A percentile compares a stretch with the other conserved stretches of the same genome.
Evolutionary conservation across 495 filamentous ascomycete genomes (phyloP).

Genomic region (Acidomyces sp.): DNA sequence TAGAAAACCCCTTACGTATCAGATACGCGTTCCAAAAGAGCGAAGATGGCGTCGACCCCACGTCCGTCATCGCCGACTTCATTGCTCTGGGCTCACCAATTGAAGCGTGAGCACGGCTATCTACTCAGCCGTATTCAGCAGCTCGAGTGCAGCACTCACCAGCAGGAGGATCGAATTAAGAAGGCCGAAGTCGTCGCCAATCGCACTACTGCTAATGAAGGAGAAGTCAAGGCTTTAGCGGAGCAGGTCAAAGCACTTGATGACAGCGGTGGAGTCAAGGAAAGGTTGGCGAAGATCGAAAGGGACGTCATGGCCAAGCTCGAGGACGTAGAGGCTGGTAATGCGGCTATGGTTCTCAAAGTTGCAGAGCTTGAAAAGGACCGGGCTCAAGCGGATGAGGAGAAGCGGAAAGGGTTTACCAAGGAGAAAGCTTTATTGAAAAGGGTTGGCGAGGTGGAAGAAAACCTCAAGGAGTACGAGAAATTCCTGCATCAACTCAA

Average conservation of each 20-base stretch:
- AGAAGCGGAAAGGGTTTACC: slow-evolving; percentile 11
- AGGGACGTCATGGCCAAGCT: slow-evolving; percentile 5
- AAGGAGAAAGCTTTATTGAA: slow-evolving; percentile 15
- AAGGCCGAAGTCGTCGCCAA: slow-evolving; percentile 1
- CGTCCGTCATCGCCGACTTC: slow-evolving; percentile 23
- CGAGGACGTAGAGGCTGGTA: slow-evolving; percentile 9
- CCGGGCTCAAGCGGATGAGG: slow-evolving; percentile 4
- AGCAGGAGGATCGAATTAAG: slow-evolving; percentile 9
- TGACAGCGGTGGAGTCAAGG: not conserved
- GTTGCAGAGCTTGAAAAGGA: slow-evolving; percentile 7
- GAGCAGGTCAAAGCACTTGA: slow-evolving; percentile 10
- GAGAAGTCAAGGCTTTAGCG: slow-evolving; percentile 1
- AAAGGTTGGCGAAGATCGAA: slow-evolving; percentile 5
- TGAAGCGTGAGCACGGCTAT: slow-evolving; percentile 25
- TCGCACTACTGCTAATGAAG: not conserved
- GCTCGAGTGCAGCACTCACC: slow-evolving; percentile 15
- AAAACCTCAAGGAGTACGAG: slow-evolving; percentile 8
- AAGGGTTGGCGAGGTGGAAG: slow-evolving; percentile 13
- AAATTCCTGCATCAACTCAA: slow-evolving; percentile 1
- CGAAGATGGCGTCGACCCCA: slow-evolving; percentile 6
- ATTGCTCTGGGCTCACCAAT: slow-evolving; percentile 27
- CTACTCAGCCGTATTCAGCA: slow-evolving; percentile 24
- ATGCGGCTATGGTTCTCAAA: slow-evolving; percentile 8
- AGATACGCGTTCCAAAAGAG: not conserved
- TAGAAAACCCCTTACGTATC: not conserved